These are phyloP conservation scores for Ganoderma multipileum DNA, from an alignment of 1,284 basidiomycete species.

Conservation along the genomic window DNA sequence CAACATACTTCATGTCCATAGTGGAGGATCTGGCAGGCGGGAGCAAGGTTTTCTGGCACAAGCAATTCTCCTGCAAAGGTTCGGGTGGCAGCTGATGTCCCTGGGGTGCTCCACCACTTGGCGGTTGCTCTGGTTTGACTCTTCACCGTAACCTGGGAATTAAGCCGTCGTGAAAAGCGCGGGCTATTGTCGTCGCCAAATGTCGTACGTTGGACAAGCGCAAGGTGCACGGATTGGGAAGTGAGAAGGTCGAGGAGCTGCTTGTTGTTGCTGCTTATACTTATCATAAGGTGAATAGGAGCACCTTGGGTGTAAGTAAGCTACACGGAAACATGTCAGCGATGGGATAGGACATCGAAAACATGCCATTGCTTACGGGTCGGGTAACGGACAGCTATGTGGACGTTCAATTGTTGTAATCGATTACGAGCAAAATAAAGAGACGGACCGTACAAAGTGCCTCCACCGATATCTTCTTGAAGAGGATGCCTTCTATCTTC, in stretches of 20 bases:
- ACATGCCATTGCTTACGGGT: conserved; percentile 28
- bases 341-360: neutral
- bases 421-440: neutral
- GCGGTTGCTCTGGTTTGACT: conserved; percentile 21
- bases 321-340: conserved; percentile 12
- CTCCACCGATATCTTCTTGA: conserved; percentile 43
- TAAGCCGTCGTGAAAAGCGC: conserved; percentile 24
- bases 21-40: conserved; percentile 31
- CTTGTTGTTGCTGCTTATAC: conserved; percentile 26
- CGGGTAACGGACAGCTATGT: conserved; percentile 32
- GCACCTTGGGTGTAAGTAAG: conserved; percentile 35
- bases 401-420: neutral
- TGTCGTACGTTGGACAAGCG: conserved; percentile 28
- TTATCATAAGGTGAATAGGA: conserved; percentile 29
- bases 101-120: conserved; percentile 26
- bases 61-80: conserved; percentile 30
- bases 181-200: conserved; percentile 20
- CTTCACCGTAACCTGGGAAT: conserved; percentile 16
- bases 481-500: conserved; percentile 50
- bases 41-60: conserved; percentile 27
- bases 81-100: neutral
- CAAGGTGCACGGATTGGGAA: conserved; percentile 21
- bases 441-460: conserved; percentile 27
- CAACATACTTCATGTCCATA: conserved; percentile 30
- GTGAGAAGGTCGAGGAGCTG: conserved; percentile 34